Evolutionary conservation across 495 filamentous ascomycete genomes (phyloP).

Genomic region (Xylaria telfairii): DNA sequence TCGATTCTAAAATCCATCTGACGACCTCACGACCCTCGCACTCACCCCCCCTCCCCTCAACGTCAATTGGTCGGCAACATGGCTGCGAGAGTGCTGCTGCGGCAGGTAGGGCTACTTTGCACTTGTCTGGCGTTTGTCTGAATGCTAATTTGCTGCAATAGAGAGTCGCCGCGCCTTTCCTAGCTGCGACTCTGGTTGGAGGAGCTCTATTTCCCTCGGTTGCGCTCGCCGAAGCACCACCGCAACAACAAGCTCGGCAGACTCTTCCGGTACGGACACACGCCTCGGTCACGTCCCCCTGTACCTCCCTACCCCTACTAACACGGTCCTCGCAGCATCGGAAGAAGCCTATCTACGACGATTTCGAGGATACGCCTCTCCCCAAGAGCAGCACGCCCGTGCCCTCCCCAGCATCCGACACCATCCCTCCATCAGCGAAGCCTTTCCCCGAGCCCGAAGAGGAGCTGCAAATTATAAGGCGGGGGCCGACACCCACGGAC

Average conservation of each 20-base stretch:
- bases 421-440: conserved; percentile 41
- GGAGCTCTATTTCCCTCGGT: conserved; percentile 51
- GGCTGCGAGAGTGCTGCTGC: conserved; percentile 60
- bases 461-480: conserved; percentile 30
- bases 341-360: conserved; percentile 91
- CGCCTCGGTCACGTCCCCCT: conserved; percentile 22
- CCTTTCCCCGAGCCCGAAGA: conserved; percentile 34
- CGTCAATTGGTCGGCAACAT: conserved; percentile 53
- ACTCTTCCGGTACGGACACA: conserved; percentile 11
- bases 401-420: conserved; percentile 38
- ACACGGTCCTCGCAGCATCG: conserved; percentile 41
- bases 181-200: conserved; percentile 54
- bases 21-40: conserved; percentile 16
- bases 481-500: conserved; percentile 83
- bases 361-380: conserved; percentile 53
- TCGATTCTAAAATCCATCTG: conserved; percentile 26
- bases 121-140: not conserved
- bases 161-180: conserved; percentile 55
- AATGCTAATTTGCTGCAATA: conserved; percentile 30
- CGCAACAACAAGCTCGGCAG: conserved; percentile 35
- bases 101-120: conserved; percentile 44
- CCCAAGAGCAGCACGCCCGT: conserved; percentile 44
- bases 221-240: conserved; percentile 53
- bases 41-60: conserved; percentile 25
- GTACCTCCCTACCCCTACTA: not conserved